Evolutionary conservation across 1,139 yeast genomes (phyloP).

Genomic region (Suhomyces chickasaworum): DNA sequence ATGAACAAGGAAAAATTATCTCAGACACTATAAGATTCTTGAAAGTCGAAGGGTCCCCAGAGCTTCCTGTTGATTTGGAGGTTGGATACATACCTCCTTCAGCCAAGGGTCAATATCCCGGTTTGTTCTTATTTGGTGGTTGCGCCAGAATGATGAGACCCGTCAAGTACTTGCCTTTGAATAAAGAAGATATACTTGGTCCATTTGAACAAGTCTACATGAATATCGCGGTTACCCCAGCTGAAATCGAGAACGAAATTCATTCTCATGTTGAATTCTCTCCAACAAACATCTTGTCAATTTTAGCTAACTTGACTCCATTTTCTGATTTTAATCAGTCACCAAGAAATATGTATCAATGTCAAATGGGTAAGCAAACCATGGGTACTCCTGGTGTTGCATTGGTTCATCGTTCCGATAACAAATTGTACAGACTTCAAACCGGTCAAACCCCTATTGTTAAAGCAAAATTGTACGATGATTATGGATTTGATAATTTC

Average conservation of each 20-base stretch:
- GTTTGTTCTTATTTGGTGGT: slow-evolving; percentile 87
- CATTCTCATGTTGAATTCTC: slow-evolving; percentile 94
- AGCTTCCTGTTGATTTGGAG: slow-evolving; percentile 83
- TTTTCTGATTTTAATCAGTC: slow-evolving; percentile 98
- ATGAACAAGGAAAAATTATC: slow-evolving; percentile 79
- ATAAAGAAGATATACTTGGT: slow-evolving; percentile 83
- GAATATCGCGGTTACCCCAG: slow-evolving; percentile 94
- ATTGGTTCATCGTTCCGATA: slow-evolving; percentile 87
- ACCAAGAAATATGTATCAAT: slow-evolving; percentile 99
- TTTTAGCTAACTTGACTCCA: slow-evolving; percentile 94
- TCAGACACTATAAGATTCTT: slow-evolving; percentile 91
- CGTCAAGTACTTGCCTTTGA: slow-evolving; percentile 84
- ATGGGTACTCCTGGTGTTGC: slow-evolving; percentile 99
- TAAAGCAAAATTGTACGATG: slow-evolving; percentile 89
- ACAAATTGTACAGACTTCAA: slow-evolving; percentile 88
- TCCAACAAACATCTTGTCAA: slow-evolving; percentile 92
- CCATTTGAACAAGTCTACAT: slow-evolving; percentile 98
- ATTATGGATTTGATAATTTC: slow-evolving; percentile 96
- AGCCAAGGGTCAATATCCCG: slow-evolving; percentile 95
- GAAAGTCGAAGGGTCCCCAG: slow-evolving; percentile 82
- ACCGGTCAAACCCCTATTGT: slow-evolving; percentile 98
- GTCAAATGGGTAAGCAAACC: slow-evolving; percentile 99
- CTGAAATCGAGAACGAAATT: slow-evolving; percentile 76
- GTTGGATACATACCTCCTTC: slow-evolving; percentile 96
- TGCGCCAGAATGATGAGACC: slow-evolving; percentile 96